Evolutionary conservation across 2,329 filamentous ascomycete species (phyloP).

Genomic region (Fusarium newnesense): DNA sequence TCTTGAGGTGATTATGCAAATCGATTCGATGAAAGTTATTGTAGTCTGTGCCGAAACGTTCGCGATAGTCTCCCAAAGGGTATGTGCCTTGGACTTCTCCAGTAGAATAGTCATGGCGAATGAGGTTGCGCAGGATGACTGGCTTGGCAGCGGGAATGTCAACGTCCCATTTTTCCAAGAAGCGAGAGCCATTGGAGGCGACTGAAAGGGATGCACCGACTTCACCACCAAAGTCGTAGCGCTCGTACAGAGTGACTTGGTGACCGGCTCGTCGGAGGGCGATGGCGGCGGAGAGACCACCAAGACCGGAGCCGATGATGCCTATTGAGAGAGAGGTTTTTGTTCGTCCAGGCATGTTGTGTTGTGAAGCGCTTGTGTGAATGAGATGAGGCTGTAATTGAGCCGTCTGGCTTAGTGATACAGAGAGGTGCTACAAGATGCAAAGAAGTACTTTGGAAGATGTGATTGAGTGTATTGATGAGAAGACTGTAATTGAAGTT

Average conservation of each 20-base stretch:
- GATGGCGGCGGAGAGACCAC: conserved; percentile 63
- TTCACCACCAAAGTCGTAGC: conserved; percentile 69
- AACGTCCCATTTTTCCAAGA: conserved; percentile 69
- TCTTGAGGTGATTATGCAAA: conserved; percentile 12
- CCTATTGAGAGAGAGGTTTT: conserved; percentile 15
- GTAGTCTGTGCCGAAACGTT: conserved; percentile 15
- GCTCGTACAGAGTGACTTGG: conserved; percentile 62
- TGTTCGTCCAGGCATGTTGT: conserved; percentile 9
- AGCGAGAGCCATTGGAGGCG: conserved; percentile 71
- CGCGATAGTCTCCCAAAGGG: conserved; percentile 14
- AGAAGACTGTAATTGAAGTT: neutral
- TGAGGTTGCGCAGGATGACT: conserved; percentile 6
- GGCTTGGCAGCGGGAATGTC: conserved; percentile 18
- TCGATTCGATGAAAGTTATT: conserved; percentile 22
- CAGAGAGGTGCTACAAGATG: neutral
- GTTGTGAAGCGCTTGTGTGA: too few species aligned
- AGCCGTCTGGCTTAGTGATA: neutral
- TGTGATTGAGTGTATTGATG: neutral
- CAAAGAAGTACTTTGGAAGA: neutral
- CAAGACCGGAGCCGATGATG: conserved; percentile 60
- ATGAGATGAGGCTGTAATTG: too few species aligned
- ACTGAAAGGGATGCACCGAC: conserved; percentile 70
- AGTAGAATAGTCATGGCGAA: conserved; percentile 16
- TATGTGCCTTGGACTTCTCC: conserved; percentile 8
- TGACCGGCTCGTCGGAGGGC: conserved; percentile 64